These are phyloP conservation scores for Populus euphratica DNA, from an alignment of 345 rosid genomes.

Conservation along the genomic window DNA sequence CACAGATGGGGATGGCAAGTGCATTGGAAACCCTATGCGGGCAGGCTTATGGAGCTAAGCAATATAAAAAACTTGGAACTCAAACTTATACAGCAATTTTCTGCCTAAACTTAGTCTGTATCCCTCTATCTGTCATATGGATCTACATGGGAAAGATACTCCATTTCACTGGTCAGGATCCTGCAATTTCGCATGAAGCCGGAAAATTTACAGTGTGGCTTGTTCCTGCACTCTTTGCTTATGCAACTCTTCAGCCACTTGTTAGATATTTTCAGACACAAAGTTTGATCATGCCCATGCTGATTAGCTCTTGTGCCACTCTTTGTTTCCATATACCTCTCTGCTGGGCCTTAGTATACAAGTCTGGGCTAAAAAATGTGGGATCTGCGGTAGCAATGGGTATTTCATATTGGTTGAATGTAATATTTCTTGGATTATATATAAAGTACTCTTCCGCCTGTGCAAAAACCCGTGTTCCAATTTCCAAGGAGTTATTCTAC, in stretches of 20 bases:
- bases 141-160: conserved; percentile 51
- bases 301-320: conserved; percentile 42
- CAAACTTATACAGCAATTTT: conserved; percentile 56
- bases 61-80: conserved; percentile 48
- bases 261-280: conserved; percentile 56
- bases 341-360: conserved; percentile 59
- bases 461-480: conserved; percentile 36
- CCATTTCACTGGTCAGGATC: conserved; percentile 53
- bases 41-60: conserved; percentile 76
- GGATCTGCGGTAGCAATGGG: conserved; percentile 54
- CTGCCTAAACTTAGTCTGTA: conserved; percentile 34
- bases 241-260: conserved; percentile 55
- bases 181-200: conserved; percentile 47
- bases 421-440: conserved; percentile 41
- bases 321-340: conserved; percentile 45
- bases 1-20: conserved; percentile 69
- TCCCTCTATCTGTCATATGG: conserved; percentile 63
- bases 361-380: conserved; percentile 35
- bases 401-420: conserved; percentile 54
- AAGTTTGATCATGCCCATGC: conserved; percentile 51
- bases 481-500: conserved; percentile 43
- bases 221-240: conserved; percentile 55
- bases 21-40: conserved; percentile 81
- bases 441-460: conserved; percentile 47
- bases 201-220: conserved; percentile 55